Conservation (phyloP, 2,329 filamentous ascomycete species). For the Bimuria novae-zelandiae region DNA sequence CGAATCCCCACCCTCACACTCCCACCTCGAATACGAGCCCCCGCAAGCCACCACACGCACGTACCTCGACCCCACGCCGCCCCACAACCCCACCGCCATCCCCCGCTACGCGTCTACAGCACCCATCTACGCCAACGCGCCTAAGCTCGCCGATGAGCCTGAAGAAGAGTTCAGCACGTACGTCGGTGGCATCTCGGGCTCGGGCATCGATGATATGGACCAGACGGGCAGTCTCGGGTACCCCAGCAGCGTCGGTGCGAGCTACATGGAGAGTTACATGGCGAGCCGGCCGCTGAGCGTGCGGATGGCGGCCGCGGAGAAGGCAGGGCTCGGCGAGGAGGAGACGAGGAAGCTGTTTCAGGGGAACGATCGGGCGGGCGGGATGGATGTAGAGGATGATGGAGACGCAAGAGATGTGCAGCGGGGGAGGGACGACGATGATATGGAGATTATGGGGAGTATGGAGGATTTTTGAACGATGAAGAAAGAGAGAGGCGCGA, state of each 20-base stretch:
- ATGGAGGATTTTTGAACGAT: slow-evolving; percentile 40
- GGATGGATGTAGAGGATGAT: slow-evolving; percentile 8
- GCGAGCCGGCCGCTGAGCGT: slow-evolving; percentile 41
- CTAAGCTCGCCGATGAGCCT: slow-evolving; percentile 17
- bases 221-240: slow-evolving; percentile 43
- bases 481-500: neutral
- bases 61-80: slow-evolving; percentile 33
- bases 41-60: slow-evolving; percentile 25
- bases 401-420: neutral
- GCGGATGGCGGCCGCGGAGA: slow-evolving; percentile 40
- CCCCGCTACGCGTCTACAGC: slow-evolving; percentile 23
- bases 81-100: slow-evolving; percentile 13
- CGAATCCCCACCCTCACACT: slow-evolving; percentile 23
- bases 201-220: slow-evolving; percentile 40
- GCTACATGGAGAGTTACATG: slow-evolving; percentile 47
- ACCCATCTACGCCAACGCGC: slow-evolving; percentile 26
- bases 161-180: slow-evolving; percentile 40
- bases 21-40: slow-evolving; percentile 21
- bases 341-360: slow-evolving; percentile 28
- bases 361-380: slow-evolving; percentile 5
- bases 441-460: slow-evolving; percentile 37
- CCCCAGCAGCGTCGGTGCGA: slow-evolving; percentile 40
- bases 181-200: slow-evolving; percentile 41
- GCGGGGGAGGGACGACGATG: slow-evolving; percentile 24
- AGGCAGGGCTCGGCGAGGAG: slow-evolving; percentile 29